A percentile compares a stretch with the other conserved stretches of the same genome.
phyloP scores from a whole-genome alignment of 345 rosid species.

The Camelina neglecta region DNA sequence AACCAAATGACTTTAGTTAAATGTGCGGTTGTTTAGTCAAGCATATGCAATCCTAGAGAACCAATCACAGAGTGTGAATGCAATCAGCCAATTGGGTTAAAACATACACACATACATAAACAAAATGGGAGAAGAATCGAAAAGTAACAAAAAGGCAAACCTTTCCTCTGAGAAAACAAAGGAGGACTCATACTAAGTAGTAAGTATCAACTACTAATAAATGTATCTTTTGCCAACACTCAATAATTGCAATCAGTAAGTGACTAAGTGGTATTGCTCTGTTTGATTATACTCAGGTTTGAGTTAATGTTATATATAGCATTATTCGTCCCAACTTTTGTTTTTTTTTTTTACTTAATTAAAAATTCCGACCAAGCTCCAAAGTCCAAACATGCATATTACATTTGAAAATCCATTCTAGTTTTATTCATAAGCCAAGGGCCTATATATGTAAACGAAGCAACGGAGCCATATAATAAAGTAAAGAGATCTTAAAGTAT shows the following conservation, averaged over 20 bases:
- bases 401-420: background rate
- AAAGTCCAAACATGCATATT: background rate
- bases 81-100: too few relatives aligned
- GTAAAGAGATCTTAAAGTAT: constrained; percentile 25
- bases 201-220: background rate
- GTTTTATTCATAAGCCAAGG: background rate
- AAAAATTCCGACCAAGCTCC: background rate
- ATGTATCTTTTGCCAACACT: background rate
- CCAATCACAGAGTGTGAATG: too few relatives aligned
- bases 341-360: too few relatives aligned
- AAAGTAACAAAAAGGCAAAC: too few relatives aligned
- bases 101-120: too few relatives aligned
- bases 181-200: background rate
- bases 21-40: too few relatives aligned
- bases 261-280: background rate
- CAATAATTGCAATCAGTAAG: constrained; percentile 5
- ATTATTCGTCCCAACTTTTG: background rate
- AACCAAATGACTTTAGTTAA: too few relatives aligned
- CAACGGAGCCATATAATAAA: background rate
- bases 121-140: too few relatives aligned
- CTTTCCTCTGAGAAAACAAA: too few relatives aligned
- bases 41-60: too few relatives aligned
- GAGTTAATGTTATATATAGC: too few relatives aligned
- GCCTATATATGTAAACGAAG: constrained; percentile 8
- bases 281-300: background rate